phyloP scores from a whole-genome alignment of 176 grass and related monocot species.

The Cenchrus americanus region DNA sequence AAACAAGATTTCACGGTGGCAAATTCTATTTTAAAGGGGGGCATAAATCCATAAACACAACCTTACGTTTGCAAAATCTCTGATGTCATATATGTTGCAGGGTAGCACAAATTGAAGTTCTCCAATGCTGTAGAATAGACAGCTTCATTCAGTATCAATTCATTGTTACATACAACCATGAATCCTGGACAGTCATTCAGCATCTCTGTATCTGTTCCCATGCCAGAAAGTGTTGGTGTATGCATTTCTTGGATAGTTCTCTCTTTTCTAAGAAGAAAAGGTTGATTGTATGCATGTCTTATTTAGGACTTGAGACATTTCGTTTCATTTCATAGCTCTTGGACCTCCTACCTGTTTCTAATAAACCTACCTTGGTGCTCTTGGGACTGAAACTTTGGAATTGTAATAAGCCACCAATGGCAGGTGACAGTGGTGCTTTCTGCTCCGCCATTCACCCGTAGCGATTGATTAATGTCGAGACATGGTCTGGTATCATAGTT shows the following conservation, averaged over 20 bases:
- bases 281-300: background rate
- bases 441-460: background rate
- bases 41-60: background rate
- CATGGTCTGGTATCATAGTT: background rate
- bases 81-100: background rate
- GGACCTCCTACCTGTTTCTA: background rate
- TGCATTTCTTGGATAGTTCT: background rate
- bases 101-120: background rate
- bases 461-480: background rate
- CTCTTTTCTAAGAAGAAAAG: background rate
- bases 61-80: background rate
- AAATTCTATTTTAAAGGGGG: background rate
- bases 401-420: background rate
- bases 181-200: background rate
- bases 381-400: background rate
- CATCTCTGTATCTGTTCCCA: background rate
- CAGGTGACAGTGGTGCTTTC: background rate
- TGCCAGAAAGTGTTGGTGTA: background rate
- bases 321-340: background rate
- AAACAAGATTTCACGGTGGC: background rate
- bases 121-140: background rate
- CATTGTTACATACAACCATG: background rate
- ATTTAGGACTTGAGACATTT: background rate
- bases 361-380: background rate
- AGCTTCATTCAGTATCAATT: background rate